Conservation (phyloP, 306 rosid genomes). For the Potentilla sterilis region DNA sequence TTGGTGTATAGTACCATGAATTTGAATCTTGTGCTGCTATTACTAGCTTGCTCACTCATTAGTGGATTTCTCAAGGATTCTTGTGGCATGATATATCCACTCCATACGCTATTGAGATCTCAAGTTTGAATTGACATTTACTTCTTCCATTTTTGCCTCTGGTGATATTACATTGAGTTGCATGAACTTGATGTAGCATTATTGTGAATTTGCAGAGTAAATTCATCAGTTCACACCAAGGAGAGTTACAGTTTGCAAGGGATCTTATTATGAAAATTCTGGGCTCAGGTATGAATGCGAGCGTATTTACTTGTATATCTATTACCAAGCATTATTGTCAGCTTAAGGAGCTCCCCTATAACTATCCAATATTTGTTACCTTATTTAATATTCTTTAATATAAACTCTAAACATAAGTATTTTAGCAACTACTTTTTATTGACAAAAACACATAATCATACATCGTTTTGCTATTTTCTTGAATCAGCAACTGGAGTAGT, state of each 20-base stretch:
- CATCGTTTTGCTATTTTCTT: slow-evolving; percentile 5
- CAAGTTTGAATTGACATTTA: not conserved
- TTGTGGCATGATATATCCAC: not conserved
- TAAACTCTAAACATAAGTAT: not conserved
- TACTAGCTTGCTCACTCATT: not conserved
- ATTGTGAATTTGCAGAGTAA: slow-evolving; percentile 37
- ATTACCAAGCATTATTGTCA: not conserved
- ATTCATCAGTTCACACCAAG: slow-evolving; percentile 42
- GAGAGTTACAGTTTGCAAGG: slow-evolving; percentile 42
- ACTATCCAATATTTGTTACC: not conserved
- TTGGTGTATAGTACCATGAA: not conserved
- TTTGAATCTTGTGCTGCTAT: not conserved
- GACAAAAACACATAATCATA: not conserved
- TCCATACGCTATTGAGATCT: slow-evolving; percentile 12
- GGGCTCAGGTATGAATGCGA: slow-evolving; percentile 34
- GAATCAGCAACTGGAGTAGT: slow-evolving; percentile 36
- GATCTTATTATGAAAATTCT: slow-evolving; percentile 25
- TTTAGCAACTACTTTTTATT: not conserved
- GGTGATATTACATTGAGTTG: not conserved
- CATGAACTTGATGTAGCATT: not conserved
- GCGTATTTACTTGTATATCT: not conserved
- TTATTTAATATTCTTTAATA: not conserved
- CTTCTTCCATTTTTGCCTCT: not conserved
- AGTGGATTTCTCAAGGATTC: not conserved
- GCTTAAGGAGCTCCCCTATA: not conserved